Conservation (phyloP, 108 stramenopile genomes). For the Thalassiosira profunda region DNA sequence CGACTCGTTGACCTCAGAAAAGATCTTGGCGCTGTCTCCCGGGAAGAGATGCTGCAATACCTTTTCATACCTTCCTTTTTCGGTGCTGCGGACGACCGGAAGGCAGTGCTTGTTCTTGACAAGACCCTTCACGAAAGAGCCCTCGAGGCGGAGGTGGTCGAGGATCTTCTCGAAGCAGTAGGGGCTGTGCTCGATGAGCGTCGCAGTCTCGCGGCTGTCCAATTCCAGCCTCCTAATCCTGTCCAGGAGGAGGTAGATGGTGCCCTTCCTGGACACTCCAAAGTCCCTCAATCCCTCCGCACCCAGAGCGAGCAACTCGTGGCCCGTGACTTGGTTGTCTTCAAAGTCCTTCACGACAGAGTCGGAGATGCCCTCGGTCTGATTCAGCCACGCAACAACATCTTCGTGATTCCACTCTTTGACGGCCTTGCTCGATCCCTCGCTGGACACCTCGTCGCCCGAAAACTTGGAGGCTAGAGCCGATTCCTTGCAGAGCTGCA, state of each 20-base stretch:
- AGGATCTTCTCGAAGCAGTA: conserved; percentile 5
- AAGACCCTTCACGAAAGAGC: background rate
- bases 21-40: too few relatives aligned
- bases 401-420: conserved; percentile 20
- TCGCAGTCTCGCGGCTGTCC: background rate
- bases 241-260: conserved; percentile 9
- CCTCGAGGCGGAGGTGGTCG: background rate
- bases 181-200: conserved; percentile 3
- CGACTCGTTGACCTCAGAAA: too few relatives aligned
- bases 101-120: background rate
- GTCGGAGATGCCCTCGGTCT: conserved; percentile 1
- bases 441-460: too few relatives aligned
- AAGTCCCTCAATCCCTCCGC: conserved; percentile 12
- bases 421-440: background rate
- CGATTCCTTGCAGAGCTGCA: background rate
- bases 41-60: conserved; percentile 26
- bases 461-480: too few relatives aligned
- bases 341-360: background rate
- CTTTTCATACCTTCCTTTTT: conserved; percentile 14
- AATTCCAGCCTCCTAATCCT: conserved; percentile 18
- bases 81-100: background rate
- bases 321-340: background rate
- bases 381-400: conserved; percentile 8
- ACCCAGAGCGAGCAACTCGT: conserved; percentile 12
- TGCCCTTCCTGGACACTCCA: conserved; percentile 13